A percentile compares a stretch with the other conserved stretches of the same genome.
These are phyloP conservation scores for Mycena galopus DNA, from an alignment of 768 basidiomycete species.

Conservation along the genomic window DNA sequence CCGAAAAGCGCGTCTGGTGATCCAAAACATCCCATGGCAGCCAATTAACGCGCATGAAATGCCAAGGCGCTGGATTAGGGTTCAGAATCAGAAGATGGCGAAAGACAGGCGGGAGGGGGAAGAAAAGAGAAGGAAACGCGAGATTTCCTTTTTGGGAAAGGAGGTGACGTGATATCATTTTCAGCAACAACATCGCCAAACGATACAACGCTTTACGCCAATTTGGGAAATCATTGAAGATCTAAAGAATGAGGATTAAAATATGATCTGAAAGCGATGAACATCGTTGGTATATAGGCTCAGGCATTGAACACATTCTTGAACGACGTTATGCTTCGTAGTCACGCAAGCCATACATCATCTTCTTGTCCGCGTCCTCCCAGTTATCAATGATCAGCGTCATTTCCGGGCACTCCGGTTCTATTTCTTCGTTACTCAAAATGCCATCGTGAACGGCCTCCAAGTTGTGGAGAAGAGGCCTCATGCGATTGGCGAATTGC, in stretches of 20 bases:
- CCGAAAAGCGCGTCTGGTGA: too few species aligned
- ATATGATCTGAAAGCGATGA: too few species aligned
- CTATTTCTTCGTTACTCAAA: not conserved
- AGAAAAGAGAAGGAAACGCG: too few species aligned
- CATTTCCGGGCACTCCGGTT: constrained; percentile 17
- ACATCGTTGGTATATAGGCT: not conserved
- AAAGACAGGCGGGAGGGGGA: too few species aligned
- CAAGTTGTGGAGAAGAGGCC: constrained; percentile 63
- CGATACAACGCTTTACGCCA: not conserved
- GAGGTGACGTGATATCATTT: not conserved
- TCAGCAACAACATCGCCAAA: not conserved
- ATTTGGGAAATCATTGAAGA: not conserved
- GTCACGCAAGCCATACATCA: constrained; percentile 16
- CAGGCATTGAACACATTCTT: too few species aligned
- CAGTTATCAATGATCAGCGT: constrained; percentile 28
- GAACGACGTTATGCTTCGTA: not conserved
- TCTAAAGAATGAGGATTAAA: not conserved
- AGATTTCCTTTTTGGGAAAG: too few species aligned
- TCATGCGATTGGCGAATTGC: constrained; percentile 56
- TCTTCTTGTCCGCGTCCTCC: not conserved
- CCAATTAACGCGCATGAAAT: too few species aligned
- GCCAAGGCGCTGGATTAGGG: too few species aligned
- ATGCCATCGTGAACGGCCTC: constrained; percentile 52
- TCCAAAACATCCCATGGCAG: too few species aligned
- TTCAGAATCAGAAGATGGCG: too few species aligned